Percentiles rank a stretch among this genome's conserved stretches.
These are phyloP conservation scores for Termitomyces sp. DNA, from an alignment of 768 basidiomycete genomes.

Conservation along the genomic window DNA sequence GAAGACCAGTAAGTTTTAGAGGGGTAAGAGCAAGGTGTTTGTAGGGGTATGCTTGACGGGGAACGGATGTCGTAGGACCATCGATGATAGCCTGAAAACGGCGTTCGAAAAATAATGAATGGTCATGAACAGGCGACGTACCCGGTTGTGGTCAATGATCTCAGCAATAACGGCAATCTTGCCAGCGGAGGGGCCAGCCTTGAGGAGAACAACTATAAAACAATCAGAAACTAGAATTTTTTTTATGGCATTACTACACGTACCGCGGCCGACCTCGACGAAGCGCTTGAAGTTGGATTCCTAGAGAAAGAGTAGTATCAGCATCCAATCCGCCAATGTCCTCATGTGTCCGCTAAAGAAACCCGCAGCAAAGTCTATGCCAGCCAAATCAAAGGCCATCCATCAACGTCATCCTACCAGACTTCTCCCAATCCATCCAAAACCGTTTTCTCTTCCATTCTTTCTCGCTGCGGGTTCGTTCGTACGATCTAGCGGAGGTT, in stretches of 20 bases:
- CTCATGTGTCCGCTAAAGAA: neutral
- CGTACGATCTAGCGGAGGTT: slow-evolving; percentile 15
- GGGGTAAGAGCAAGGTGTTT: slow-evolving; percentile 91
- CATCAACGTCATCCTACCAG: slow-evolving; percentile 15
- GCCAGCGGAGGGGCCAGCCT: slow-evolving; percentile 79
- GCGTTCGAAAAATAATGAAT: slow-evolving; percentile 1
- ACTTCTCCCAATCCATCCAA: slow-evolving; percentile 22
- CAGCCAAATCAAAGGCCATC: slow-evolving; percentile 6
- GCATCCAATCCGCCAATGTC: slow-evolving; percentile 4
- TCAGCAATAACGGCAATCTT: slow-evolving; percentile 94
- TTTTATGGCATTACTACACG: slow-evolving; percentile 17
- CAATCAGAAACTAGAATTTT: slow-evolving; percentile 6
- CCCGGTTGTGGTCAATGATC: slow-evolving; percentile 99
- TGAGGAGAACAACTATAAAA: slow-evolving; percentile 85
- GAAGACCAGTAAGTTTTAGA: slow-evolving; percentile 75
- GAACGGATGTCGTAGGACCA: slow-evolving; percentile 87
- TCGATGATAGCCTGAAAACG: slow-evolving; percentile 83
- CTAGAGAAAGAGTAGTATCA: slow-evolving; percentile 29
- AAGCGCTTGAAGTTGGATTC: slow-evolving; percentile 94
- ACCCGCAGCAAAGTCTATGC: slow-evolving; percentile 4
- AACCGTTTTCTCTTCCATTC: slow-evolving; percentile 10
- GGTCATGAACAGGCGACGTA: slow-evolving; percentile 34
- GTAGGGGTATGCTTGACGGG: slow-evolving; percentile 90
- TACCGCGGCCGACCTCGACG: slow-evolving; percentile 97
- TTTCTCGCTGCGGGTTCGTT: slow-evolving; percentile 12